These are phyloP conservation scores for Hyparrhenia diplandra DNA, from an alignment of 176 grass and related monocot species.

Conservation along the genomic window DNA sequence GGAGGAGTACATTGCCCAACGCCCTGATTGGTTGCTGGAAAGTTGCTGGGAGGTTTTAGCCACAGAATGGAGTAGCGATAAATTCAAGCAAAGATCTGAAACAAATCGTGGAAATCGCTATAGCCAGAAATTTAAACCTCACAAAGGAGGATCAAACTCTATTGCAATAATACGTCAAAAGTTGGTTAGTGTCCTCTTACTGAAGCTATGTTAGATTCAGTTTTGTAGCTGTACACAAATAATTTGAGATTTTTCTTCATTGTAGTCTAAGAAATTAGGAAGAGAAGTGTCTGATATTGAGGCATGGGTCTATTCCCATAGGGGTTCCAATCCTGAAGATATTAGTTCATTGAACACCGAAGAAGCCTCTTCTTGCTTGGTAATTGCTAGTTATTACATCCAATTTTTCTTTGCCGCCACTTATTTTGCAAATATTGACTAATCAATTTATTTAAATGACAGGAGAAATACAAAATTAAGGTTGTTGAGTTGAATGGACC, in stretches of 20 bases:
- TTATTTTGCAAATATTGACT: too few species aligned
- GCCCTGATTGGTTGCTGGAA: not conserved
- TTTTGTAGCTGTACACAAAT: not conserved
- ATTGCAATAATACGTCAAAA: not conserved
- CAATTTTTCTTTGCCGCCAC: too few species aligned
- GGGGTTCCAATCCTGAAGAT: not conserved
- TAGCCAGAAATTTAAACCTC: not conserved
- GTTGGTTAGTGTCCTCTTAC: not conserved
- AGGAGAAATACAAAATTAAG: too few species aligned
- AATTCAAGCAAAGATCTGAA: not conserved
- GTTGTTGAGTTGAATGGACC: too few species aligned
- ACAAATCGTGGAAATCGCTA: not conserved
- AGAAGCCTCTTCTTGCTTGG: not conserved
- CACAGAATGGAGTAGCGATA: not conserved
- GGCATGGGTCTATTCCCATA: not conserved
- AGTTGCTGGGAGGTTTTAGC: not conserved
- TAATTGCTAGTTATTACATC: not conserved
- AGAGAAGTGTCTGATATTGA: not conserved
- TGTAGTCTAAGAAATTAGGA: not conserved
- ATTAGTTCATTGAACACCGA: not conserved
- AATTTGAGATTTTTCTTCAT: not conserved
- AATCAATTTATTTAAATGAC: too few species aligned
- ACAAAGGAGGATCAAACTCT: not conserved
- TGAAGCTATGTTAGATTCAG: not conserved
- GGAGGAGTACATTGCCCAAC: not conserved